Base-by-base conservation (phyloP, 2,329 filamentous ascomycete genomes). In the Fusarium poae region DNA sequence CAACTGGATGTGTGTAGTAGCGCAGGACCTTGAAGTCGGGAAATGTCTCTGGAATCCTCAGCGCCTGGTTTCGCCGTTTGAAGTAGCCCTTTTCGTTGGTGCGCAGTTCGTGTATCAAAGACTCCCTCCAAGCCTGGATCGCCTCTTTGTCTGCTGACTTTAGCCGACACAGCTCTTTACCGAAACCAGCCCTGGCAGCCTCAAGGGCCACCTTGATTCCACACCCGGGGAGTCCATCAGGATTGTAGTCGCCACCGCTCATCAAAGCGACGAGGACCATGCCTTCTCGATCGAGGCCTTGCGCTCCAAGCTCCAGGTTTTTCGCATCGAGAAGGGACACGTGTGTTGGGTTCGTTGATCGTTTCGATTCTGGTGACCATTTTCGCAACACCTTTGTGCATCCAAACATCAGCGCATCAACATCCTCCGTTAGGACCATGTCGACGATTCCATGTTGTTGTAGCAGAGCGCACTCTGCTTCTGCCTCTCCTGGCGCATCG, bases 361-460 rank as follows among this genome's bases (percentile, higher is more conserved):
- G 85, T 44, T 83, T 85, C 15, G 84, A 85, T 75, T 97, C 93
- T 5, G 92, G 86, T 0, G 92, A 92, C 90, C 93, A 97, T 73
- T 93, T 95, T 51, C 93, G 87, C 42, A 97, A 81, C 0, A 92
- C 95, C 37, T 88, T 81, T 0, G 87, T 89, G 67, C 93, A 96
- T 2, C 96, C 96, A 80, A 98, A 98, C 95, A 98, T 98, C 74
- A 98, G 87, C 3, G 95, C 96, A 77, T 99, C 96, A 43, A 97
- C 94, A 82, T 99, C 96, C 77, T 99, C 94, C 77, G 93, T 97
- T 72, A 99, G 84, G 2, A 98, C 96, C 0, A 93, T 95, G 78
- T 99, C 96, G 1, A 97, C 94, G 11, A 97, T 83, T 1, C 93
- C 94, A 45, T 90, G 86, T 62, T 86, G 85, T 75, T 99, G 94